Evolutionary conservation across 73 alveolate species (phyloP), one percentile per base, ranked within the genome.

Genomic region (Uronychia binucleata): DNA sequence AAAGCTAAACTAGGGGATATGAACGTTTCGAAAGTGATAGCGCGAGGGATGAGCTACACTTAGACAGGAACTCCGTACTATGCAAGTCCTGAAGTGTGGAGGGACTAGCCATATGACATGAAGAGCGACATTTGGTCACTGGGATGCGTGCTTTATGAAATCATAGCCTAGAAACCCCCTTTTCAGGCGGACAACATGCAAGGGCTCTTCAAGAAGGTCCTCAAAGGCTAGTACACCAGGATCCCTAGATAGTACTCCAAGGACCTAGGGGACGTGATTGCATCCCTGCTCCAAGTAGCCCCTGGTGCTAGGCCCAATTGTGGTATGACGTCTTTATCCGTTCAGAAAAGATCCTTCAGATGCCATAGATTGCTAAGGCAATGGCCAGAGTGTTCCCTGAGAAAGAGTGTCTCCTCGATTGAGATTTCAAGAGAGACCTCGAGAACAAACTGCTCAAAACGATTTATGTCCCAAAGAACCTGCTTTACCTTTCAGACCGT

Each of bases 381-480:
- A n/a, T n/a, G n/a, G n/a, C n/a, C n/a, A n/a, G n/a, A n/a, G n/a
- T n/a, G n/a, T n/a, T n/a, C n/a, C n/a, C n/a, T n/a, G n/a, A n/a
- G n/a, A n/a, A n/a, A n/a, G n/a, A n/a, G n/a, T n/a, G n/a, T n/a
- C n/a, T n/a, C n/a, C n/a, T n/a, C n/a, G n/a, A n/a, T n/a, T n/a
- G n/a, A n/a, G n/a, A n/a, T n/a, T n/a, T n/a, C n/a, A n/a, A n/a
- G n/a, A n/a, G n/a, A n/a, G n/a, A n/a, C n/a, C n/a, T n/a, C n/a
- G n/a, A n/a, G n/a, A n/a, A n/a, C n/a, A n/a, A 83, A 19, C 78
- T 93, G 29, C 87, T 93, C 59, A 93, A 86, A 32, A 93, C 98
- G 19, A 93, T 93, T 26, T 88, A 86, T 58, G 86, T 93, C 31
- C 96, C 98, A 33, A 87, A 86, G 57, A 91, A 93, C 82, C 57